Conservation (phyloP, 768 basidiomycete genomes). For the Hysterangium stoloniferum region DNA sequence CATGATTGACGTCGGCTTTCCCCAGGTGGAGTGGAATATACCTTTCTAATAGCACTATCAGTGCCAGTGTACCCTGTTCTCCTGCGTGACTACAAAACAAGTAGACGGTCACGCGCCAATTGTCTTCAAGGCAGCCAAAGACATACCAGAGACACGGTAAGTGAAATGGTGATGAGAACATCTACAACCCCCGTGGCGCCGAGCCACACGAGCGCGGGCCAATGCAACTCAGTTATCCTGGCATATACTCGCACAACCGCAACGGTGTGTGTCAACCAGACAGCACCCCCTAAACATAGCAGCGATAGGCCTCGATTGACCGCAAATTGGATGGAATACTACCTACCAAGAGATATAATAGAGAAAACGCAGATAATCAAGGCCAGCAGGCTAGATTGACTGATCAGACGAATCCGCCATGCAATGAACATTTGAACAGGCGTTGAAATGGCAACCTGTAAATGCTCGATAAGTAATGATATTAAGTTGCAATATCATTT, state of each 20-base stretch:
- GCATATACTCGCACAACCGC: background rate
- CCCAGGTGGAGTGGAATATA: background rate
- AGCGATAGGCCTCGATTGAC: background rate
- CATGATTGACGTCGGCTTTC: background rate
- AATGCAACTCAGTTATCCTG: background rate
- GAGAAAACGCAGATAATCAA: slow-evolving; percentile 23
- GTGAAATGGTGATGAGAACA: background rate
- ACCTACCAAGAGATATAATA: slow-evolving; percentile 26
- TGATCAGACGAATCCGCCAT: slow-evolving; percentile 32
- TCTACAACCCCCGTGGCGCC: background rate
- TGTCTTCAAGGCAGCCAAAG: too few species aligned
- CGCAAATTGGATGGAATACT: background rate
- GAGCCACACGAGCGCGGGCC: background rate
- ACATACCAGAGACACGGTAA: background rate
- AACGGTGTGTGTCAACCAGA: background rate
- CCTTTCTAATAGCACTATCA: background rate
- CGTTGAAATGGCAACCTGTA: slow-evolving; percentile 31
- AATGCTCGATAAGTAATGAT: background rate
- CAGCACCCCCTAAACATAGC: background rate
- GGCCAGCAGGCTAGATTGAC: slow-evolving; percentile 22
- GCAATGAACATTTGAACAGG: slow-evolving; percentile 35
- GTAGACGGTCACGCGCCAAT: background rate
- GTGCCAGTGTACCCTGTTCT: background rate
- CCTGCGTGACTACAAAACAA: background rate
- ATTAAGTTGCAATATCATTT: background rate